Base-by-base conservation (phyloP, 352 stramenopile species). In the Pythium brachiatum region DNA sequence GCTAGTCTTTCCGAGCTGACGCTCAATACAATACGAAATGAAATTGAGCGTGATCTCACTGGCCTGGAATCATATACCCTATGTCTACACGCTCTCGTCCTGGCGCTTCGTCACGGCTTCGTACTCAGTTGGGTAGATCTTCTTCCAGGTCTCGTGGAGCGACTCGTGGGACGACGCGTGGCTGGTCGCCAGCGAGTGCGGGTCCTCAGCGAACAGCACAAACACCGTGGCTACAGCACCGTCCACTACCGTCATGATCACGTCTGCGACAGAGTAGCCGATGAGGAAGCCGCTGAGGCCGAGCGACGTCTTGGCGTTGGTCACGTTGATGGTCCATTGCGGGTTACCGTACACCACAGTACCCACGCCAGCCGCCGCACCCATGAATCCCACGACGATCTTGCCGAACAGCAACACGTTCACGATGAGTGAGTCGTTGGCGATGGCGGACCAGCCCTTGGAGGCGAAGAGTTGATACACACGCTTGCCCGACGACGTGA, bases 391-490 rank as follows among this genome's bases (percentile, higher is more conserved):
- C 8, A 82, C 68, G n/a, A 76, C 75, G 60, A 90, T 77, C 41
- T 83, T 83, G 26, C 82, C 66, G 51, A 77, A 88, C 23, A 80
- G 59, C 21, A 94, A 69, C 21, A 86, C 72, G 47, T 81, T 78
- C 36, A 75, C 73, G 43, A 88, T 86, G 61, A 91, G 73, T 57
- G 80, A 83, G 72, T 91, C 81, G 57, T 88, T 89, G 26, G 80
- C 76, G 59, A 90, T 85, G 29, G 79, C 73, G 9, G 69, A 79
- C 73, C 76, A 88, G 53, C 82, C 82, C 26, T 81, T 79, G 21
- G 65, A 71, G 16, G 70, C 71, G 41, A 91, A 90, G 0, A 91
- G 60, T 48, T 89, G 62, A 25, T 70, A 86, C 20, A 78, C 75
- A 23, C 68, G 64, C 67, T 77, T 83, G 53, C 82, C 80, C 0